These are phyloP conservation scores for Candida dendrica DNA, from an alignment of 805 yeast species.

Conservation along the genomic window DNA sequence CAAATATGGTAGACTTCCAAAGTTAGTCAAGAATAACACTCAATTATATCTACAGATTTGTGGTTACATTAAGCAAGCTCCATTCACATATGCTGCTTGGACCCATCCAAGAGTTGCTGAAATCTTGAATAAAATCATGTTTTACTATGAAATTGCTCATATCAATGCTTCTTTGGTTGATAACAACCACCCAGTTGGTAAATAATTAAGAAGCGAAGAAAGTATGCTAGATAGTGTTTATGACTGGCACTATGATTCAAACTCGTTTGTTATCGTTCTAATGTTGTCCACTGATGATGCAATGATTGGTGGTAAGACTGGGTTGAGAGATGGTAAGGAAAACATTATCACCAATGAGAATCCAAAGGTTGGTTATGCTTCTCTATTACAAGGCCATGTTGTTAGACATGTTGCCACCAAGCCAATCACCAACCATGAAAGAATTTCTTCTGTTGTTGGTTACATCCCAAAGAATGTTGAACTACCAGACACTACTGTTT, in stretches of 20 bases:
- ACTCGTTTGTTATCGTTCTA: slow-evolving; percentile 36
- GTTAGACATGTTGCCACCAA: slow-evolving; percentile 20
- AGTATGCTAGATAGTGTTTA: slow-evolving; percentile 20
- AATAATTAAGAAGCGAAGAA: slow-evolving; percentile 20
- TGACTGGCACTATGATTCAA: slow-evolving; percentile 36
- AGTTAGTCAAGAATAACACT: slow-evolving; percentile 31
- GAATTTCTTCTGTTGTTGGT: slow-evolving; percentile 24
- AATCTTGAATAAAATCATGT: slow-evolving; percentile 27
- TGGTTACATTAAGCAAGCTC: slow-evolving; percentile 27
- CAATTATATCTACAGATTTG: slow-evolving; percentile 24
- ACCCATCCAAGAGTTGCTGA: slow-evolving; percentile 34
- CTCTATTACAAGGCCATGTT: slow-evolving; percentile 20
- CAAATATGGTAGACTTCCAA: slow-evolving; percentile 33
- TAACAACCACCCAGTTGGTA: slow-evolving; percentile 16
- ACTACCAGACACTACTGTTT: slow-evolving; percentile 19
- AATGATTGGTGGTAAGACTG: slow-evolving; percentile 41
- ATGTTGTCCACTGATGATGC: slow-evolving; percentile 35
- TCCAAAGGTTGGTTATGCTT: slow-evolving; percentile 20
- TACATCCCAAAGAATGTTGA: slow-evolving; percentile 19
- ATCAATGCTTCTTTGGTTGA: slow-evolving; percentile 17
- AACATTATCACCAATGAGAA: slow-evolving; percentile 12
- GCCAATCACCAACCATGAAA: slow-evolving; percentile 21
- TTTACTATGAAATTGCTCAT: slow-evolving; percentile 35
- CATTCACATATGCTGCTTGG: slow-evolving; percentile 33
- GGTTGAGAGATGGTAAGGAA: slow-evolving; percentile 31